These are phyloP conservation scores for Clitoria ternatea DNA, from an alignment of 306 rosid species.

Conservation along the genomic window DNA sequence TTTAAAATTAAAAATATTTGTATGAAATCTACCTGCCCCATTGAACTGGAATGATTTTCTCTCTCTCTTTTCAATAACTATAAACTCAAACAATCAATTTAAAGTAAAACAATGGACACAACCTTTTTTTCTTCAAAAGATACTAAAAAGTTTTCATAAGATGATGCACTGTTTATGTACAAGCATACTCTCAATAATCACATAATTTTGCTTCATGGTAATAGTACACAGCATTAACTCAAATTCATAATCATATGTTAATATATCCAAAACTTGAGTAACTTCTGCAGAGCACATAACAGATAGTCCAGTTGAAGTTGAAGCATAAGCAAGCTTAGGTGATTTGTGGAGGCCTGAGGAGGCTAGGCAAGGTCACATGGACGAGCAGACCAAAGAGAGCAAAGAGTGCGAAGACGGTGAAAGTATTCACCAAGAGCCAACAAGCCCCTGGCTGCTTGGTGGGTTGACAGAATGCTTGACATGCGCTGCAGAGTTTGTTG, in stretches of 20 bases:
- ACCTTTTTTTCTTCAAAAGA: neutral
- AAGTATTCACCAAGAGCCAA: slow-evolving; percentile 76
- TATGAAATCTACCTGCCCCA: neutral
- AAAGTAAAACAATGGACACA: neutral
- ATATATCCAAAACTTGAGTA: slow-evolving; percentile 6
- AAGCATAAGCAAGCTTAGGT: slow-evolving; percentile 3
- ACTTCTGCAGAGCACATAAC: neutral
- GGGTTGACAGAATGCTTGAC: slow-evolving; percentile 50
- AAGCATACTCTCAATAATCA: slow-evolving; percentile 21
- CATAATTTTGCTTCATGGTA: slow-evolving; percentile 9
- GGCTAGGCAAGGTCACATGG: slow-evolving; percentile 31
- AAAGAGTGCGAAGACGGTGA: slow-evolving; percentile 67
- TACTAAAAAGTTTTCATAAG: neutral
- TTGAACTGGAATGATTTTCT: neutral
- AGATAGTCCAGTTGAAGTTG: neutral
- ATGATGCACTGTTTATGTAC: slow-evolving; percentile 16
- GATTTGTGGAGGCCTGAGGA: neutral
- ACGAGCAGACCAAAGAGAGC: slow-evolving; percentile 71
- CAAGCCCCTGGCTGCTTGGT: slow-evolving; percentile 71
- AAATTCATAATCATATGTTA: neutral
- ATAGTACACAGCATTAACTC: slow-evolving; percentile 2
- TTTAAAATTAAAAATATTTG: neutral
- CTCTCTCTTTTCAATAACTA: neutral
- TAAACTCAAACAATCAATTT: neutral
- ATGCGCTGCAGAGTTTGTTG: slow-evolving; percentile 64